Evolutionary conservation across 768 basidiomycete species (phyloP), one percentile per base, ranked within the genome.

Genomic region (Collybia sordida): DNA sequence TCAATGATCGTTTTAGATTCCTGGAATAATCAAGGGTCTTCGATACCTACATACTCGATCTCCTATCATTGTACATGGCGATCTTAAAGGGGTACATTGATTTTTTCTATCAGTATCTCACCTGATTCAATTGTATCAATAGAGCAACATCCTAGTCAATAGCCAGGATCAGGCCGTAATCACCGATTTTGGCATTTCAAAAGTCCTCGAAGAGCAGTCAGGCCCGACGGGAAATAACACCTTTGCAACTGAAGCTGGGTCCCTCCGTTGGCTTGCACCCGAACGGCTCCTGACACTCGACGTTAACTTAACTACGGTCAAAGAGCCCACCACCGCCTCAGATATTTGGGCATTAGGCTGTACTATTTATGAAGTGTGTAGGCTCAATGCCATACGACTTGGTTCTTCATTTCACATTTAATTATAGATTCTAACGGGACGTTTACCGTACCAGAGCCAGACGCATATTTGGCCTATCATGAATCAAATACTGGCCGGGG

Each of bases 71-170:
- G 54, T 57, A 1, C 69, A 67, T 35, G 66, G 67, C 1, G 67
- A 69, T 49, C 34, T 64, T 17, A 59, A 60, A 58, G 63, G 59
- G 22, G 67, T 69, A 49, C 22, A 62, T 52, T 7, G 6, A 37
- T n/a, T 14, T 15, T 4, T 6, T 22, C 15, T n/a, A 12, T 44
- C 8, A 12, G 27, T 18, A 6, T 15, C 24, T 18, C 4, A 21
- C 17, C 4, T 23, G 23, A 35, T 14, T 11, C 14, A 9, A 27
- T 31, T 6, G 6, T 14, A 14, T 24, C 12, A 7, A 12, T 27
- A 78, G 78, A 71, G 67, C 19, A 79, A 79, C 45, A 71, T 79
- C 47, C 64, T 79, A 14, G 67, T 79, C 27, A 74, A 72, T 5
- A 64, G 60, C 14, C 61, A 68, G 17, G 68, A 70, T 4, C 64